These are phyloP conservation scores for Claviceps spartinae DNA, from an alignment of 2,329 filamentous ascomycete genomes.

Conservation along the genomic window DNA sequence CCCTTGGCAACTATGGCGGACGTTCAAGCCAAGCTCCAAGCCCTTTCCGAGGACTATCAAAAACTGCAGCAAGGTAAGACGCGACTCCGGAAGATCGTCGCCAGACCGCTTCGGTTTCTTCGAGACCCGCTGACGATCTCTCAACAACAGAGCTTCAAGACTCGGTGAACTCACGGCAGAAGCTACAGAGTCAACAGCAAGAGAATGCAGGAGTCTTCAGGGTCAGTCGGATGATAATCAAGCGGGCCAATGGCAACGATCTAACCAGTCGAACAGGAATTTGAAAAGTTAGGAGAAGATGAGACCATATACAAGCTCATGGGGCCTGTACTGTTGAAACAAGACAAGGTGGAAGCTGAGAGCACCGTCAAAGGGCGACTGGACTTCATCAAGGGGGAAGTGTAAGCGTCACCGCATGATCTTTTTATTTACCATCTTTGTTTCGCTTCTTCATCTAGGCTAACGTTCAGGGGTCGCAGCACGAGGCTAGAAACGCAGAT, in stretches of 20 bases:
- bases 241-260: neutral
- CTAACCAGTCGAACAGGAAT: slow-evolving; percentile 47
- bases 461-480: slow-evolving; percentile 13
- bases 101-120: neutral
- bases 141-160: slow-evolving; percentile 56
- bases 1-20: slow-evolving; percentile 43
- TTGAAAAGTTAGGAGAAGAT: slow-evolving; percentile 61
- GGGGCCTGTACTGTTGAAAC: slow-evolving; percentile 84
- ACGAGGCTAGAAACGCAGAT: slow-evolving; percentile 36
- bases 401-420: slow-evolving; percentile 42
- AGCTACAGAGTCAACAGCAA: slow-evolving; percentile 84
- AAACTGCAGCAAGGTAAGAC: slow-evolving; percentile 65
- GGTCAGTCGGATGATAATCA: slow-evolving; percentile 26
- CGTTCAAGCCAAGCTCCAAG: slow-evolving; percentile 63
- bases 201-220: slow-evolving; percentile 84
- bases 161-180: slow-evolving; percentile 68
- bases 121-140: slow-evolving; percentile 2
- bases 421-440: neutral
- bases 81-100: neutral
- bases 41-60: slow-evolving; percentile 76
- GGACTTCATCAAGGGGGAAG: slow-evolving; percentile 87
- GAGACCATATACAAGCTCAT: slow-evolving; percentile 94
- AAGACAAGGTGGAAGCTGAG: slow-evolving; percentile 81
- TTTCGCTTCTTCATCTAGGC: neutral
- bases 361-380: slow-evolving; percentile 82